Evolutionary conservation across 768 basidiomycete genomes (phyloP), one percentile per base, ranked within the genome.

Genomic region (Suillus fuscotomentosus): DNA sequence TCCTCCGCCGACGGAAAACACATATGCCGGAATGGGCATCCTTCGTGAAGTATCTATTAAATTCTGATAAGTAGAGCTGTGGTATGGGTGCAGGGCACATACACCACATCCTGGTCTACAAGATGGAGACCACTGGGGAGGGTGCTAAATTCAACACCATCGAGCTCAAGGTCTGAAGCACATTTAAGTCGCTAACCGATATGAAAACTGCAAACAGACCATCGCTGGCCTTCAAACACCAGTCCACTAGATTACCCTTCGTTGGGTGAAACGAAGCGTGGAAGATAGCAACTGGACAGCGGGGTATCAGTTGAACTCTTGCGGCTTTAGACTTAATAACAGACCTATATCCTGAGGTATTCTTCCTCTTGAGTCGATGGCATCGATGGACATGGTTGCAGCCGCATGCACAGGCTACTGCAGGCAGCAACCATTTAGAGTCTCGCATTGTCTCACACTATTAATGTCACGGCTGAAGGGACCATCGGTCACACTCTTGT

Each of bases 211-310:
- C 14, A 5, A 34, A 69, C 81, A 50, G 50, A 88, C 91, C 90
- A 65, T 91, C 84, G 71, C 80, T 86, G 10, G 87, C 85, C 70
- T 87, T 91, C 38, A 90, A 72, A 51, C 82, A 86, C 92, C 93
- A 94, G 75, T 94, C 92, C 15, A 94, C 79, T 15, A 88, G 73
- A 72, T 92, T 93, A 15, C 92, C 92, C 67, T 85, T 83, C 24
- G 91, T 94, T 1, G 91, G 89, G 76, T 94, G 92, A 70, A 94
- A 94, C 7, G 91, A 91, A 20, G 88, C 83, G 76, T 94, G 91
- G 66, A 93, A 94, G 72, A 93, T 89, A 13, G 91, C 90, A 71
- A 91, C 92, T 93, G 68, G 45, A 38, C 27, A 42, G 6, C 20
- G 5, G 20, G 31, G 43, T 15, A 38, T 39, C 50, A 50, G 22